Conservation (phyloP, 805 yeast species). For the Candida verbasci region DNA sequence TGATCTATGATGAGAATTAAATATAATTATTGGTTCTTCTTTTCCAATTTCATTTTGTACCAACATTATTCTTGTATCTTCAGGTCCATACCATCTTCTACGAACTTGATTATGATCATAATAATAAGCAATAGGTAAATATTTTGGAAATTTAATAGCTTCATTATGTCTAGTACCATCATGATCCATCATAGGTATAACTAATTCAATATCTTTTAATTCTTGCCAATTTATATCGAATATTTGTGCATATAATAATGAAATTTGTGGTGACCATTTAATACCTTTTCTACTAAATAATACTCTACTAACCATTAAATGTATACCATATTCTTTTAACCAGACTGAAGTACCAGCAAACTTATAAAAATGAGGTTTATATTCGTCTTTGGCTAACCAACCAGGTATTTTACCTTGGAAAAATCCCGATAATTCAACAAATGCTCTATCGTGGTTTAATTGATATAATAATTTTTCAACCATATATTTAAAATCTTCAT, state of each 20-base stretch:
- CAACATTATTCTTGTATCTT: conserved; percentile 22
- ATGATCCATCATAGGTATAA: conserved; percentile 18
- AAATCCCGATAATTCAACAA: conserved; percentile 1
- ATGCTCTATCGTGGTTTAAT: conserved; percentile 5
- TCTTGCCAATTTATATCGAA: conserved; percentile 21
- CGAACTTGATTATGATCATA: conserved; percentile 8
- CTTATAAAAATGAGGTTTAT: conserved; percentile 21
- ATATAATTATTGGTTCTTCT: conserved; percentile 13
- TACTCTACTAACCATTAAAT: conserved; percentile 27
- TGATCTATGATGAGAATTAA: conserved; percentile 12
- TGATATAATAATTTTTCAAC: conserved; percentile 3
- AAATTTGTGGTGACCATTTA: conserved; percentile 21
- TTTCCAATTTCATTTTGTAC: conserved; percentile 16
- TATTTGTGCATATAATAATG: conserved; percentile 20
- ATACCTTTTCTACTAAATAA: conserved; percentile 18
- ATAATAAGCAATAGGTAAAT: conserved; percentile 12
- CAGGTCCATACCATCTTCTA: conserved; percentile 19
- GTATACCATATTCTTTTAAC: conserved; percentile 29
- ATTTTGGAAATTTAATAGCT: conserved; percentile 12
- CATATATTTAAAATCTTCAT: conserved; percentile 8
- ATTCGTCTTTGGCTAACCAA: conserved; percentile 2
- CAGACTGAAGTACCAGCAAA: conserved; percentile 31
- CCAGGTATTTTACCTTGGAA: conserved; percentile 8
- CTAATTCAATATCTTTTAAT: conserved; percentile 16
- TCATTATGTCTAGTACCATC: conserved; percentile 6